Evolutionary conservation across 306 rosid genomes (phyloP).

Genomic region (Luffa acutangula): DNA sequence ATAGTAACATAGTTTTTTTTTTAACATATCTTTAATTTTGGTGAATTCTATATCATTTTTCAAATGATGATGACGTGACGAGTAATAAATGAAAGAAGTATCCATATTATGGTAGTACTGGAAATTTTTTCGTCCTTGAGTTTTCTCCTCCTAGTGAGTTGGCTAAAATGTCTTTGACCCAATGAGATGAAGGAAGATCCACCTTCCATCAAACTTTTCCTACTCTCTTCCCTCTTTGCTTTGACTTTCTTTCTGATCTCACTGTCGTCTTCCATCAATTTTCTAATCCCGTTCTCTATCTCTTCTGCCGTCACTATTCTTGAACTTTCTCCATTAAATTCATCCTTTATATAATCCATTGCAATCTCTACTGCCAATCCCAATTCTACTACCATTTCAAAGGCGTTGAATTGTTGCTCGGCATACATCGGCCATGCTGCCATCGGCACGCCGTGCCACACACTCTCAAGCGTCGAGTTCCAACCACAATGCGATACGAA

Average conservation of each 20-base stretch:
- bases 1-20: too few species aligned
- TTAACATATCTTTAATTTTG: too few species aligned
- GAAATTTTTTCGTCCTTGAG: too few species aligned
- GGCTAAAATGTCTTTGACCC: background rate
- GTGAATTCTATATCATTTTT: too few species aligned
- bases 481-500: slow-evolving; percentile 29
- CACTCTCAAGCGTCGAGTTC: slow-evolving; percentile 24
- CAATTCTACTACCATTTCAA: slow-evolving; percentile 16
- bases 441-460: too few species aligned
- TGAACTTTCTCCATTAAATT: background rate
- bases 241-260: slow-evolving; percentile 12
- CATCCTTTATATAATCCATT: background rate
- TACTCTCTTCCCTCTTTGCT: slow-evolving; percentile 10
- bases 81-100: too few species aligned
- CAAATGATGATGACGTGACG: too few species aligned
- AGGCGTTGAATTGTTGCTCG: background rate
- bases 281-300: background rate
- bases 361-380: slow-evolving; percentile 22
- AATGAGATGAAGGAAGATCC: slow-evolving; percentile 20
- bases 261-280: slow-evolving; percentile 10
- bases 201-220: slow-evolving; percentile 9
- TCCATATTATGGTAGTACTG: too few species aligned
- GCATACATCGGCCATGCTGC: too few species aligned
- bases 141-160: background rate
- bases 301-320: slow-evolving; percentile 5